Evolutionary conservation across 2,329 filamentous ascomycete species (phyloP), one percentile per base, ranked within the genome.

Genomic region (Phialemonium atrogriseum): DNA sequence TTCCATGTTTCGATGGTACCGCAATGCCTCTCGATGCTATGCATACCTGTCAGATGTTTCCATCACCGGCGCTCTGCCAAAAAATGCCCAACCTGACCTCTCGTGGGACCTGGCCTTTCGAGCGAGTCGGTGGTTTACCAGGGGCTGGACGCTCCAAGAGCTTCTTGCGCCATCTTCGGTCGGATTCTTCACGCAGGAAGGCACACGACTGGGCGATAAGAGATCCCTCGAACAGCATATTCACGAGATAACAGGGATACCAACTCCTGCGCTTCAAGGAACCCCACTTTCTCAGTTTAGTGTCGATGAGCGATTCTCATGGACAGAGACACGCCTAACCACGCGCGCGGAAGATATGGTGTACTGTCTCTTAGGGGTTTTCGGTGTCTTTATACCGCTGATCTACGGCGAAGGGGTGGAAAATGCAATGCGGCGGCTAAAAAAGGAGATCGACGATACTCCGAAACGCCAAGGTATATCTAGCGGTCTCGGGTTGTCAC

Each of bases 141-240:
- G 27, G 8, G 27, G 27, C 17, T 30, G 18, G 27, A 30, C 27
- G 9, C 17, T 29, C 17, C 27, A 32, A 25, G 30, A 32, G 30
- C 30, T 37, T 15, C 4, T 33, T 5, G 48, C 46, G 10, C 48
- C 48, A 2, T 9, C 24, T 20, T 24, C 11, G 7, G 42, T 51
- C 10, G 42, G 46, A 19, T 50, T 51, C 43, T 51, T 43, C 34
- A 38, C 41, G 10, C 14, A 33, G 6, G 39, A 44, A 9, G 24
- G 39, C 10, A 22, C 23, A 19, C 29, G 11, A 3, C 33, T 50
- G 5, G 47, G 47, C 10, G 31, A 41, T 13, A 49, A 45, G 37
- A 23, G 17, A 7, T 39, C 39, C 8, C 39, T 47, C 13, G 38
- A 30, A 17, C 27, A 39, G 14, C 12, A 14, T 7, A 38, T 50